Evolutionary conservation across 176 grass and related monocot genomes (phyloP).

Genomic region (Oryza nivara): DNA sequence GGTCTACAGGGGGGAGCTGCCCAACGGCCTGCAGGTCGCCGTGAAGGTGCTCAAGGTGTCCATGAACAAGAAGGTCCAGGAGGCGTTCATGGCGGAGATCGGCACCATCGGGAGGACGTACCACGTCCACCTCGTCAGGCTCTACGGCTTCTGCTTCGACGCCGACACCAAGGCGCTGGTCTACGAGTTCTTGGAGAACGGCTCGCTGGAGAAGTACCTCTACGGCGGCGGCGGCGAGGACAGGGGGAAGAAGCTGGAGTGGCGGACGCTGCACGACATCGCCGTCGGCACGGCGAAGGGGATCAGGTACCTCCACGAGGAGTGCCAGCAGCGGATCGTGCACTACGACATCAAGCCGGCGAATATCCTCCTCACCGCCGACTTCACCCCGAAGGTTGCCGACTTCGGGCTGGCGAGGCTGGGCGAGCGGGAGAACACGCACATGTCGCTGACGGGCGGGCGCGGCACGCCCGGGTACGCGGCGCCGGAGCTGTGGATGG

Average conservation of each 20-base stretch:
- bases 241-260: constrained; percentile 34
- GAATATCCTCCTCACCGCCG: constrained; percentile 53
- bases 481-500: constrained; percentile 78
- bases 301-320: constrained; percentile 73
- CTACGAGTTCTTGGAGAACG: constrained; percentile 80
- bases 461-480: constrained; percentile 67
- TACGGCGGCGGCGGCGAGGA: constrained; percentile 19
- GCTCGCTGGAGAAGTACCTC: constrained; percentile 68
- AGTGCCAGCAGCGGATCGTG: constrained; percentile 72
- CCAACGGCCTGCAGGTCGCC: constrained; percentile 51
- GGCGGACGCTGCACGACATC: constrained; percentile 54
- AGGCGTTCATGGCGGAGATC: constrained; percentile 81
- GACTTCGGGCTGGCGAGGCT: constrained; percentile 69
- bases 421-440: constrained; percentile 41
- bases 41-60: constrained; percentile 62
- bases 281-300: constrained; percentile 71
- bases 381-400: constrained; percentile 63
- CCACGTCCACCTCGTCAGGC: constrained; percentile 73
- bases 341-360: constrained; percentile 82
- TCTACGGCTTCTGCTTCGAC: constrained; percentile 90
- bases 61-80: constrained; percentile 55
- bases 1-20: constrained; percentile 62
- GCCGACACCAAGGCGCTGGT: constrained; percentile 57
- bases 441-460: constrained; percentile 54
- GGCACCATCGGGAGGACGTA: constrained; percentile 70